Conservation (phyloP, 208 protist species). For the Acanthamoeba castellanii region DNA sequence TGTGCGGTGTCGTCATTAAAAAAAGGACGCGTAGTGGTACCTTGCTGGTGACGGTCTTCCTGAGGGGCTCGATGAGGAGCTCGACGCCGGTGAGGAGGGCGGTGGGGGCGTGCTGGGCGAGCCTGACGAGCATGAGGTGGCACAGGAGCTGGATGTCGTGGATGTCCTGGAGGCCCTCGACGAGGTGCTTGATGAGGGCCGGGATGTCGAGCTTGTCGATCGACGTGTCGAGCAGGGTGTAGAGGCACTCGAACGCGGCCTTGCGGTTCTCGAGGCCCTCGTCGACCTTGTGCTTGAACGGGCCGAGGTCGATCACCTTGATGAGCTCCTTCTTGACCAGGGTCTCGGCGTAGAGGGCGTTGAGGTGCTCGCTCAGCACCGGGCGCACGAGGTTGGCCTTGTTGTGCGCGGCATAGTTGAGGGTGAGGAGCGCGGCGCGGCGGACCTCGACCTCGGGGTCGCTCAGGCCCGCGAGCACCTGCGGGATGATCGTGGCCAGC, state of each 20-base stretch:
- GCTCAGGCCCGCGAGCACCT: conserved; percentile 81
- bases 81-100: conserved; percentile 76
- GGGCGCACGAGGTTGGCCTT: conserved; percentile 87
- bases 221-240: conserved; percentile 86
- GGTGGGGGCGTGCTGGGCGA: conserved; percentile 62
- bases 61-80: conserved; percentile 81
- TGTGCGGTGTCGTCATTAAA: background rate
- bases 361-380: conserved; percentile 80
- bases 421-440: conserved; percentile 85
- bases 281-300: conserved; percentile 95
- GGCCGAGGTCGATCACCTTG: conserved; percentile 92
- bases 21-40: background rate
- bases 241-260: conserved; percentile 95
- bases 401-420: conserved; percentile 91
- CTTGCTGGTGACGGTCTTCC: conserved; percentile 82
- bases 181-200: conserved; percentile 86
- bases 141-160: conserved; percentile 89
- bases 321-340: conserved; percentile 89
- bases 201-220: conserved; percentile 86
- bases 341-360: conserved; percentile 86
- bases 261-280: conserved; percentile 95
- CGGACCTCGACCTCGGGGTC: conserved; percentile 83
- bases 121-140: conserved; percentile 86
- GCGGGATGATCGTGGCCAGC: conserved; percentile 40
- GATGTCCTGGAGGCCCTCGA: conserved; percentile 86